phyloP scores from a whole-genome alignment of 345 rosid genomes.

The Acer negundo region DNA sequence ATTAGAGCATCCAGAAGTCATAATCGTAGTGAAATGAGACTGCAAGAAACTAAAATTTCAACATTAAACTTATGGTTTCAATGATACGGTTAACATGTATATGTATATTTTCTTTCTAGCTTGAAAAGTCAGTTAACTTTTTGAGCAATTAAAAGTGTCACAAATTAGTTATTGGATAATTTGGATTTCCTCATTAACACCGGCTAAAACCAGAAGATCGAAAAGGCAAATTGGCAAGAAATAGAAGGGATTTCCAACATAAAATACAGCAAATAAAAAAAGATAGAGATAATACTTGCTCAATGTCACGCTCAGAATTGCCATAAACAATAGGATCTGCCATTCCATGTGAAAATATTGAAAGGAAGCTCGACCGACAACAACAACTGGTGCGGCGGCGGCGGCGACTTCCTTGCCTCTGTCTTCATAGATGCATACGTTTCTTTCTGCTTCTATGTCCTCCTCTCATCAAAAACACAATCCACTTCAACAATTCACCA shows the following conservation, averaged over 20 bases:
- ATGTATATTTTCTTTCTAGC: too few relatives aligned
- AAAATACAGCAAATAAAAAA: background rate
- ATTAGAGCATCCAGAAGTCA: background rate
- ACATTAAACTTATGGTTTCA: background rate
- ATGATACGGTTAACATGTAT: background rate
- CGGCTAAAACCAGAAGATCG: too few relatives aligned
- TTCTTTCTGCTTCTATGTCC: slow-evolving; percentile 38
- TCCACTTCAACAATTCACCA: slow-evolving; percentile 9
- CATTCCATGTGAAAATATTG: slow-evolving; percentile 92
- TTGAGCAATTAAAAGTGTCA: background rate
- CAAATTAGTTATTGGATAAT: background rate
- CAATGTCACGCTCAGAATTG: slow-evolving; percentile 82
- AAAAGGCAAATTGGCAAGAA: too few relatives aligned
- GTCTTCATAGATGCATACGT: slow-evolving; percentile 90
- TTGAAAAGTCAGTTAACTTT: background rate
- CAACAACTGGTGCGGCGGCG: slow-evolving; percentile 19
- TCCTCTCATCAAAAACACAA: slow-evolving; percentile 40
- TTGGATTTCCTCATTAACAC: background rate
- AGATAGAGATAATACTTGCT: slow-evolving; percentile 52
- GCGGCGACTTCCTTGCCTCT: slow-evolving; percentile 58
- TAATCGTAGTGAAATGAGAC: background rate
- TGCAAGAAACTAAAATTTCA: background rate
- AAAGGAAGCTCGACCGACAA: slow-evolving; percentile 41
- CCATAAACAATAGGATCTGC: slow-evolving; percentile 86
- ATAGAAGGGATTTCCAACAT: too few relatives aligned